Conservation (phyloP, 2,329 filamentous ascomycete species). For the Meredithiella fracta region DNA sequence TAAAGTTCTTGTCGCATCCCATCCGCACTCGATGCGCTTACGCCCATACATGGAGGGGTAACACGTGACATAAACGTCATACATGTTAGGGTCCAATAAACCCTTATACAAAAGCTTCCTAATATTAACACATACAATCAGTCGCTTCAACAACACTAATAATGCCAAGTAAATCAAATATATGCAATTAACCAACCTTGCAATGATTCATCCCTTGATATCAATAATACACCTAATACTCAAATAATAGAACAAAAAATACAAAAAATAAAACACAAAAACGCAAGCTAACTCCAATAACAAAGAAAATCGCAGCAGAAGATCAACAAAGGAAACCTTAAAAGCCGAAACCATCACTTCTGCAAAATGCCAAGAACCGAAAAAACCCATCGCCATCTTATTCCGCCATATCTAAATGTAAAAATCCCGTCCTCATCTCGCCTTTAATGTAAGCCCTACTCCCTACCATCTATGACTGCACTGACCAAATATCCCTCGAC, state of each 20-base stretch:
- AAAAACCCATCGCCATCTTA: background rate
- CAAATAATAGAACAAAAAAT: constrained; percentile 3
- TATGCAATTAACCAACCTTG: constrained; percentile 4
- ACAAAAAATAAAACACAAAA: background rate
- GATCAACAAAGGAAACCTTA: background rate
- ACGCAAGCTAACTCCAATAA: constrained; percentile 3
- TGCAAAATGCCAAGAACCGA: constrained; percentile 1
- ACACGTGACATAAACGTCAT: constrained; percentile 10
- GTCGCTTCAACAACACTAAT: background rate
- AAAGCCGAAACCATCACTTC: background rate
- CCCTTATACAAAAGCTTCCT: too few species aligned
- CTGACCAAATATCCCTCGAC: constrained; percentile 46
- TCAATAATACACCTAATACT: background rate
- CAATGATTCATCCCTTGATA: background rate
- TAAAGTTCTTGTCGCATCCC: too few species aligned
- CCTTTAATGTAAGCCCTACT: background rate
- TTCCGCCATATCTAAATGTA: background rate
- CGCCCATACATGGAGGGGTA: background rate
- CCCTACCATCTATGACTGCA: constrained; percentile 25
- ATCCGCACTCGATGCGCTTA: too few species aligned
- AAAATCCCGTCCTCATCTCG: background rate
- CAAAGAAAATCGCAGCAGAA: constrained; percentile 1
- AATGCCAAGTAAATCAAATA: background rate
- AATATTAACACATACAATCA: too few species aligned
- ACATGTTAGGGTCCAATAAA: background rate